phyloP scores from a whole-genome alignment of 768 basidiomycete genomes.

The Boletus tomentosulus region DNA sequence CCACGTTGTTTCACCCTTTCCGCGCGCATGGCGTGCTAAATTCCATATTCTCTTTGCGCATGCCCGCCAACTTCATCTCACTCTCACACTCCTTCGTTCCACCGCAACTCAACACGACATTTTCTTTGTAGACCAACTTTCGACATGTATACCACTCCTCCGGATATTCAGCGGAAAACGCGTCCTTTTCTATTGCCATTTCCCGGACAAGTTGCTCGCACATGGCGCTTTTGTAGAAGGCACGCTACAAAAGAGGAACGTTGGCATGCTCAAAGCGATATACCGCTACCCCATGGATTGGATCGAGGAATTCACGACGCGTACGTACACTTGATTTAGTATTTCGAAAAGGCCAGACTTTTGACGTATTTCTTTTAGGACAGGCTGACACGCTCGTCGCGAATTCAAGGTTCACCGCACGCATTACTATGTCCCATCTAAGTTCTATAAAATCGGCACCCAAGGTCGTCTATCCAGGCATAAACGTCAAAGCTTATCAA shows the following conservation, averaged over 20 bases:
- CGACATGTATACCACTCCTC: constrained; percentile 85
- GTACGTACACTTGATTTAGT: constrained; percentile 40
- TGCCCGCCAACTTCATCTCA: constrained; percentile 81
- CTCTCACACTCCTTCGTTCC: constrained; percentile 45
- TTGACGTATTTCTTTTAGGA: constrained; percentile 39
- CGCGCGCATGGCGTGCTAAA: constrained; percentile 72
- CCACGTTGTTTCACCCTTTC: constrained; percentile 69
- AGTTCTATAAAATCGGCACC: constrained; percentile 58
- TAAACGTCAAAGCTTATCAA: constrained; percentile 76
- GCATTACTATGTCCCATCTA: constrained; percentile 75
- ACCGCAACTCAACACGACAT: constrained; percentile 60
- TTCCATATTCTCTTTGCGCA: constrained; percentile 91
- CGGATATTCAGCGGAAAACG: constrained; percentile 63
- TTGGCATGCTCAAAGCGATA: constrained; percentile 57
- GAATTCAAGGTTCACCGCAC: constrained; percentile 88
- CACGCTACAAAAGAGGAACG: constrained; percentile 36
- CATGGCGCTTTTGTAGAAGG: constrained; percentile 63
- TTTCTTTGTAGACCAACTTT: constrained; percentile 93
- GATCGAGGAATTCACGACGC: constrained; percentile 85
- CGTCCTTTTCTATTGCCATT: constrained; percentile 97
- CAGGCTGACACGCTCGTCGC: constrained; percentile 89
- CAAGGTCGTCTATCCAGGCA: constrained; percentile 91
- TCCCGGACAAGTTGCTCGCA: constrained; percentile 90
- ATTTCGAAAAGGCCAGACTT: neutral
- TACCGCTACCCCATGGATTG: constrained; percentile 90